phyloP scores from a whole-genome alignment of 768 basidiomycete genomes.

The Podaxis sp. region DNA sequence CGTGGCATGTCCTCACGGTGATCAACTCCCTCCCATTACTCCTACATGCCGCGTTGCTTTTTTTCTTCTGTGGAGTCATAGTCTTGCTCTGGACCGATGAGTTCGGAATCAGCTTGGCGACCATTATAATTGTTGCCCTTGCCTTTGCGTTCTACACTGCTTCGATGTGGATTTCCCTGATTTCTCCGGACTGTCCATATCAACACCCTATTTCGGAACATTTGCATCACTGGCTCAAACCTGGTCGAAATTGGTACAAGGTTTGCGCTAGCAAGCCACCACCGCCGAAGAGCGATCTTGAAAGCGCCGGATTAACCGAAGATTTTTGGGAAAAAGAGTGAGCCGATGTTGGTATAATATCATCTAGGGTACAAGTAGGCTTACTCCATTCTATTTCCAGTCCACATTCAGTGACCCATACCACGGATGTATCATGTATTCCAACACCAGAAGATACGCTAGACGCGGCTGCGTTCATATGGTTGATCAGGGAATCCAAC shows the following conservation, averaged over 20 bases:
- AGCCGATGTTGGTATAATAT: not conserved
- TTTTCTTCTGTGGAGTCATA: slow-evolving; percentile 43
- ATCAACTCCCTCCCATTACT: slow-evolving; percentile 40
- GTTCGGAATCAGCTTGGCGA: slow-evolving; percentile 31
- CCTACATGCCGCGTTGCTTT: slow-evolving; percentile 38
- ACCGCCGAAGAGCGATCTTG: not conserved
- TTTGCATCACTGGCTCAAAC: slow-evolving; percentile 24
- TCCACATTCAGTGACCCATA: not conserved
- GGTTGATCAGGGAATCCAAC: slow-evolving; percentile 38
- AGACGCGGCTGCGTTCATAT: slow-evolving; percentile 37
- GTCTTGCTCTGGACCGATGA: slow-evolving; percentile 40
- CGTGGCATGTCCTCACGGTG: slow-evolving; percentile 39
- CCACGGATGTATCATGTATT: not conserved
- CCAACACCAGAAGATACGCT: slow-evolving; percentile 29
- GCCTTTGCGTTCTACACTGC: slow-evolving; percentile 37
- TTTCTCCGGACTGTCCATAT: slow-evolving; percentile 41
- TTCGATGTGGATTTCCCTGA: slow-evolving; percentile 38
- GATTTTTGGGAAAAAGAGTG: not conserved
- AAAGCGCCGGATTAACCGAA: not conserved
- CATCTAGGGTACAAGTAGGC: not conserved
- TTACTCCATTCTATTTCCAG: not conserved
- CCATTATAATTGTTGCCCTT: slow-evolving; percentile 33
- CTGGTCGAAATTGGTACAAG: not conserved
- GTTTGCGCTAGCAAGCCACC: not conserved
- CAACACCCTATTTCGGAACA: slow-evolving; percentile 40